Percentiles rank a stretch among this genome's conserved stretches.
These are phyloP conservation scores for Pichiaceae sp. DNA, from an alignment of 1,139 yeast species.

Conservation along the genomic window DNA sequence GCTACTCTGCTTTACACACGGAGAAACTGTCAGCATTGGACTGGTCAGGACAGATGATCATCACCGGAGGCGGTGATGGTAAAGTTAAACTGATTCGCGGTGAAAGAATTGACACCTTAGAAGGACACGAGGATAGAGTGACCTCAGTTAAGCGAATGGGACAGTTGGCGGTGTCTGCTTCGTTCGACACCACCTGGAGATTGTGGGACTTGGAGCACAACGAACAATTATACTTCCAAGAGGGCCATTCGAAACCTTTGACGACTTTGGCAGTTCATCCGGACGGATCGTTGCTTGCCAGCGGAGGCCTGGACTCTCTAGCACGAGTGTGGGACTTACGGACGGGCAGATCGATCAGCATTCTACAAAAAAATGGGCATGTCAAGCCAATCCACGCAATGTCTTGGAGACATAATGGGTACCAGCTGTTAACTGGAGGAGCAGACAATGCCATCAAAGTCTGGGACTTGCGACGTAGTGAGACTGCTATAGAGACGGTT, in stretches of 20 bases:
- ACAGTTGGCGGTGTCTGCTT: slow-evolving; percentile 52
- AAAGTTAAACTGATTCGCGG: slow-evolving; percentile 29
- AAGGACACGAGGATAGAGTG: slow-evolving; percentile 52
- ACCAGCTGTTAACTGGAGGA: slow-evolving; percentile 71
- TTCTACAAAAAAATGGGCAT: slow-evolving; percentile 49
- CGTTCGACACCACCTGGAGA: slow-evolving; percentile 85
- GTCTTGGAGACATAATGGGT: slow-evolving; percentile 75
- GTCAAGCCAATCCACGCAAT: slow-evolving; percentile 60
- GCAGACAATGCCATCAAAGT: slow-evolving; percentile 75
- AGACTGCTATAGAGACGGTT: slow-evolving; percentile 39
- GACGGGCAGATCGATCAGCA: slow-evolving; percentile 58
- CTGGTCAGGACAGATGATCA: slow-evolving; percentile 35
- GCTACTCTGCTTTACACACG: slow-evolving; percentile 27
- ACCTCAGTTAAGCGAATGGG: slow-evolving; percentile 56
- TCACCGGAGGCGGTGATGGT: slow-evolving; percentile 67
- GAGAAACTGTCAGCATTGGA: slow-evolving; percentile 68
- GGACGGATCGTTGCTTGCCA: slow-evolving; percentile 70
- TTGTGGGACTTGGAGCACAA: slow-evolving; percentile 64
- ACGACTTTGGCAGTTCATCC: slow-evolving; percentile 57
- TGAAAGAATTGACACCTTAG: not conserved
- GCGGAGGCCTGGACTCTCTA: slow-evolving; percentile 76
- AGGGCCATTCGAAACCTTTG: slow-evolving; percentile 79
- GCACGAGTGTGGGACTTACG: slow-evolving; percentile 83
- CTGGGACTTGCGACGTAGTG: slow-evolving; percentile 68
- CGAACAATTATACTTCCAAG: slow-evolving; percentile 50